A percentile compares a stretch with the other conserved stretches of the same genome.
Evolutionary conservation across 2,329 filamentous ascomycete genomes (phyloP).

Genomic region (Triangularia verruculosa): DNA sequence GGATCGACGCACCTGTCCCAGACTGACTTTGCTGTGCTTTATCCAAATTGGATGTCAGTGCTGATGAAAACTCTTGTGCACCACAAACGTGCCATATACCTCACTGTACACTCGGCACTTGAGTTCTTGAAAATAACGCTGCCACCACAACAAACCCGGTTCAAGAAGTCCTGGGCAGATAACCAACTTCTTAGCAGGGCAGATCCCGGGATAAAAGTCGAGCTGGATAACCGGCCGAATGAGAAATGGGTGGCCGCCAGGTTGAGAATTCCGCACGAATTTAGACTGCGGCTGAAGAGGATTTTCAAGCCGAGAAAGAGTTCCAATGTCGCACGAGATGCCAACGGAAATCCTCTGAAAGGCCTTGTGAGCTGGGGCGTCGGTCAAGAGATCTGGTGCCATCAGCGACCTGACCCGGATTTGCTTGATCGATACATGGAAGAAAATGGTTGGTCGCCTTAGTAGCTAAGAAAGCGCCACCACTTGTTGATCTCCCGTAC

Average conservation of each 20-base stretch:
- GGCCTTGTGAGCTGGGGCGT: conserved; percentile 34
- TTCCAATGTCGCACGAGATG: conserved; percentile 34
- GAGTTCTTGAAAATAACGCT: conserved; percentile 59
- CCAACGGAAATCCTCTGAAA: conserved; percentile 37
- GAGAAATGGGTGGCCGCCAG: conserved; percentile 57
- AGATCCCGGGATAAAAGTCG: conserved; percentile 42
- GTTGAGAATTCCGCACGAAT: conserved; percentile 57
- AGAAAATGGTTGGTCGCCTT: conserved; percentile 1
- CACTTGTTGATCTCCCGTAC: conserved; percentile 14
- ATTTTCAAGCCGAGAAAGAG: conserved; percentile 41
- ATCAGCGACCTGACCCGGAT: conserved; percentile 30
- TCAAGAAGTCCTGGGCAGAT: conserved; percentile 46
- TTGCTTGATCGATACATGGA: conserved; percentile 26
- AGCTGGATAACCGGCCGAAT: conserved; percentile 51
- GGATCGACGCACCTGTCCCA: conserved; percentile 65
- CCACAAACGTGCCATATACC: conserved; percentile 57
- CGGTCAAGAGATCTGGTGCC: conserved; percentile 35
- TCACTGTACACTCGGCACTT: conserved; percentile 61
- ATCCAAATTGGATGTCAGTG: conserved; percentile 55
- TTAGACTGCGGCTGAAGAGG: conserved; percentile 46
- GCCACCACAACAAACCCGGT: conserved; percentile 44
- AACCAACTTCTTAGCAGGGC: conserved; percentile 45
- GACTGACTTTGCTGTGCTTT: conserved; percentile 64
- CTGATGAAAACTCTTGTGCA: conserved; percentile 63
- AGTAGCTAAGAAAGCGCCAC: not conserved